Conservation (phyloP, 2,329 filamentous ascomycete genomes). For the Fusarium sp. region DNA sequence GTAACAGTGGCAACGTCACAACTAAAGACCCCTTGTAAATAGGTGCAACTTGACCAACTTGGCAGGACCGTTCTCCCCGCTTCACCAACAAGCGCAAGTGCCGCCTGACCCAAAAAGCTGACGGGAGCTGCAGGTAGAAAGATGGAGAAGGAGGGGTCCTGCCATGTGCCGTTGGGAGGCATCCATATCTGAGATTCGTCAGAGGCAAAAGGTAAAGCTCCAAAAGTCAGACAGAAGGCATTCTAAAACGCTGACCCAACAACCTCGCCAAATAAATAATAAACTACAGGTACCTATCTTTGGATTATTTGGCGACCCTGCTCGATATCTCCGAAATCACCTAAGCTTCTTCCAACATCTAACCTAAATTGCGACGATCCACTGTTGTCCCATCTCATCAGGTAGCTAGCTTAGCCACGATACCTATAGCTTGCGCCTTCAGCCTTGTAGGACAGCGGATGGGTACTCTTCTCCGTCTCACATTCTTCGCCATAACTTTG, state of each 20-base stretch:
- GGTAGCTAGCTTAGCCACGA: slow-evolving; percentile 22
- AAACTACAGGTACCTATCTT: background rate
- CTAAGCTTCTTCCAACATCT: background rate
- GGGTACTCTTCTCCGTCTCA: slow-evolving; percentile 36
- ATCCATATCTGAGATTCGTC: slow-evolving; percentile 4
- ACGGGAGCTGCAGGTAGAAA: slow-evolving; percentile 18
- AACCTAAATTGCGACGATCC: background rate
- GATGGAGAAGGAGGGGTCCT: slow-evolving; percentile 38
- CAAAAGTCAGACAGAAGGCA: slow-evolving; percentile 3
- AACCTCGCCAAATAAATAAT: slow-evolving; percentile 25
- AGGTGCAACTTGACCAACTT: slow-evolving; percentile 6
- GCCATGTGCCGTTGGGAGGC: slow-evolving; percentile 11
- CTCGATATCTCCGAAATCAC: background rate
- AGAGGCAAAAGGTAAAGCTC: background rate
- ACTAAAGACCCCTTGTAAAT: slow-evolving; percentile 4
- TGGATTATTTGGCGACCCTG: background rate
- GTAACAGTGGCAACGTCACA: slow-evolving; percentile 28
- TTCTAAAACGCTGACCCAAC: slow-evolving; percentile 34
- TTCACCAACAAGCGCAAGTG: slow-evolving; percentile 6
- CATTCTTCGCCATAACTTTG: slow-evolving; percentile 23
- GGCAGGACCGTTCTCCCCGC: slow-evolving; percentile 20
- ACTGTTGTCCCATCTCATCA: slow-evolving; percentile 6
- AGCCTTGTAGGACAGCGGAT: slow-evolving; percentile 40
- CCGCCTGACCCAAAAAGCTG: slow-evolving; percentile 40
- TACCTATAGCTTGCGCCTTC: slow-evolving; percentile 34